Conservation (phyloP, 139 green algal species). For the Pleodorina starrii region DNA sequence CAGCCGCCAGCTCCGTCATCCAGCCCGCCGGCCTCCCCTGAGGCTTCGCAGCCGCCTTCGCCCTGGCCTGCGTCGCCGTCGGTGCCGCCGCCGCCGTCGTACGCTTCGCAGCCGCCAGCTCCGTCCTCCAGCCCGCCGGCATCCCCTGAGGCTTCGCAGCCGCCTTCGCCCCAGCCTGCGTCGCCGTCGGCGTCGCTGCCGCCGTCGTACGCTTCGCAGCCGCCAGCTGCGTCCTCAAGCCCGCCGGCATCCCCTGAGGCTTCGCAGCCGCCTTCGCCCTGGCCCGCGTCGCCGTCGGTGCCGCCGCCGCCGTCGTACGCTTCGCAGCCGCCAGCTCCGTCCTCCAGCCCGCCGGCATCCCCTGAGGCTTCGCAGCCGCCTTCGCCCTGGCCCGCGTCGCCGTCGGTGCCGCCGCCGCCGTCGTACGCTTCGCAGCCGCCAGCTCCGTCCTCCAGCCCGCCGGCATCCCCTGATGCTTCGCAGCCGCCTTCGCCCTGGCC, state of each 20-base stretch:
- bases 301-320: no score
- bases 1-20: background rate
- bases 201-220: no score
- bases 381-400: no score
- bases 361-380: background rate
- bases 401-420: background rate
- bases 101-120: background rate
- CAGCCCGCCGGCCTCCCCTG: background rate
- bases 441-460: background rate
- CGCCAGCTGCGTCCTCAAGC: no score
- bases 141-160: background rate
- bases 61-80: background rate
- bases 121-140: background rate
- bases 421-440: background rate
- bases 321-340: no score
- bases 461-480: background rate
- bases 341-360: background rate
- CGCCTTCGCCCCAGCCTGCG: background rate
- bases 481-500: background rate
- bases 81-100: background rate
- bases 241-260: no score
- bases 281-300: no score
- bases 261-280: no score
- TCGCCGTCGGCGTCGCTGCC: background rate
- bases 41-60: background rate